Evolutionary conservation across 352 stramenopile genomes (phyloP), one percentile per base, ranked within the genome.

Genomic region (Phytophthora multivora): DNA sequence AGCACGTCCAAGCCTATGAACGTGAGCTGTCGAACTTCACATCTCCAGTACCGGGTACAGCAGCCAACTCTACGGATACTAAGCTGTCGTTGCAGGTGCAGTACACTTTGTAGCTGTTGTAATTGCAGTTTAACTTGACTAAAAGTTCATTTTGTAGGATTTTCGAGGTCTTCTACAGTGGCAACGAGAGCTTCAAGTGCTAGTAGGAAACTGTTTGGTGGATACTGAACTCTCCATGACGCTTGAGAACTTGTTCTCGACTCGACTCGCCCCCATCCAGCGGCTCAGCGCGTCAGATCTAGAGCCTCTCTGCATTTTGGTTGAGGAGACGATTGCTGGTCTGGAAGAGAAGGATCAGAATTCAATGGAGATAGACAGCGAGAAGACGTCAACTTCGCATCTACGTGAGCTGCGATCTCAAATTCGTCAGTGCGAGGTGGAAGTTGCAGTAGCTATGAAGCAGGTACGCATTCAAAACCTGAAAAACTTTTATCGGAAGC

Each of bases 1-100:
- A 62, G 6, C 64, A 74, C 31, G 56, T 73, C 18, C 64, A 76
- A 33, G 25, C 30, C 8, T 66, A 65, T 31, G 68, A 76, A 26
- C 55, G 59, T 15, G 54, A 71, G 2, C 31, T 71, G 38, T 42
- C 38, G 3, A 7, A 51, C 3, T 71, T 77, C 23, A 42, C n/a
- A 2, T 42, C 30, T 35, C 23, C 16, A 50, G 35, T 8, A 9
- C 5, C 13, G 9, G 45, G 38, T 8, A 45, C 47, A 39, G 12
- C 6, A 4, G 12, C 9, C 31, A 51, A 38, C 6, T 54, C 39
- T 3, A 21, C 13, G 0, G 25, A 59, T 16, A 15, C 3, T 19
- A 59, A 62, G 35, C 21, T 52, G n/a, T 63, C 63, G 2, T 41
- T 73, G 18, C 19, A 28, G 58, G 57, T 73, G 41, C 28, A 13